These are phyloP conservation scores for Monosporascus cannonballus DNA, from an alignment of 2,329 filamentous ascomycete species.

Conservation along the genomic window DNA sequence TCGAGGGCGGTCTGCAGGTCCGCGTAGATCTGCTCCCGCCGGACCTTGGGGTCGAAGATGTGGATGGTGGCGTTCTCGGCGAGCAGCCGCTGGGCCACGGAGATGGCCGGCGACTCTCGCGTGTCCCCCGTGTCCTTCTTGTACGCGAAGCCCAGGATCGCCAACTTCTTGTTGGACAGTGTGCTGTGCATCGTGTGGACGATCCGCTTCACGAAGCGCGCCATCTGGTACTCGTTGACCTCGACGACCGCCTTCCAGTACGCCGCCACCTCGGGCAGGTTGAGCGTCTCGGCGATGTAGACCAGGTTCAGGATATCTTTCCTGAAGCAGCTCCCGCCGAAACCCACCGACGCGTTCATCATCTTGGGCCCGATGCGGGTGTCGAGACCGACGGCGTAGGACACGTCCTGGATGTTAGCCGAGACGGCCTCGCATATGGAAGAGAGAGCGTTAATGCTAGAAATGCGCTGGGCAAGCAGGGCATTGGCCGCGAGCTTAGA, in stretches of 20 bases:
- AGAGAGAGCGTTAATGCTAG: slow-evolving; percentile 75
- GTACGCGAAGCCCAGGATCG: slow-evolving; percentile 70
- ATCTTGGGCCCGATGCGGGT: slow-evolving; percentile 67
- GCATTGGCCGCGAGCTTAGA: slow-evolving; percentile 75
- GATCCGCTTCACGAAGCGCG: slow-evolving; percentile 61
- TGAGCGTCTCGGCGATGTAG: slow-evolving; percentile 66
- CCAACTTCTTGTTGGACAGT: slow-evolving; percentile 63
- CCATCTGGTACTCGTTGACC: slow-evolving; percentile 71
- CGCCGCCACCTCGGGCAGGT: slow-evolving; percentile 63
- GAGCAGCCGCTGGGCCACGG: slow-evolving; percentile 59
- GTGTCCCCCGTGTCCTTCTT: slow-evolving; percentile 76
- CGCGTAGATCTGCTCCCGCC: slow-evolving; percentile 43
- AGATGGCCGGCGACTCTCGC: slow-evolving; percentile 62
- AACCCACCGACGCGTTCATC: slow-evolving; percentile 69
- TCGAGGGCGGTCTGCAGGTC: slow-evolving; percentile 32
- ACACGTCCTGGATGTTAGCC: slow-evolving; percentile 69
- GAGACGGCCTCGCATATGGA: slow-evolving; percentile 72
- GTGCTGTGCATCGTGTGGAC: slow-evolving; percentile 64
- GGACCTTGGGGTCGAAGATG: slow-evolving; percentile 60
- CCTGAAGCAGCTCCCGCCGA: slow-evolving; percentile 76
- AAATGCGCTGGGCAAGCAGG: slow-evolving; percentile 74
- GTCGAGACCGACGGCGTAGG: slow-evolving; percentile 62
- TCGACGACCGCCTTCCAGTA: slow-evolving; percentile 71
- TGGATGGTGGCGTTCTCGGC: slow-evolving; percentile 59
- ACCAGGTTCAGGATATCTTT: slow-evolving; percentile 72